Evolutionary conservation across 2,329 filamentous ascomycete species (phyloP), one percentile per base, ranked within the genome.

Genomic region (Fusarium sp.): DNA sequence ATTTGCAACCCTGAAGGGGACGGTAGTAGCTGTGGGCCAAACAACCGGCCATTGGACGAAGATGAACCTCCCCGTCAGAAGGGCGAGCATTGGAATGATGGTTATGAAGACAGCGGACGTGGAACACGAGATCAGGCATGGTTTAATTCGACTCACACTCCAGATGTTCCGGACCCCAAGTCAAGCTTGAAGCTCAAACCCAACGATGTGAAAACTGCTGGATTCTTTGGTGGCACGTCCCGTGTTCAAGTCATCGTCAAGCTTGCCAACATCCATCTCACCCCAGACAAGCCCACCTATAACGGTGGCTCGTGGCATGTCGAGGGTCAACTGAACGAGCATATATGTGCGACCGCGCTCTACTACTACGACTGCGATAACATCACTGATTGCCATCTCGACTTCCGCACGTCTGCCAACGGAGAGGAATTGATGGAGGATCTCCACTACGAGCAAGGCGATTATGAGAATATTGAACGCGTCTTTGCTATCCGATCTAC

Each of bases 341-440:
- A 83, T 61, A 88, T 91, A 34, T 82, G 81, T 62, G 86, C 86
- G 0, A 87, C 86, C 0, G 84, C 87, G 0, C 75, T 90, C 15
- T 88, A 87, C 73, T 87, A 88, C 71, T 85, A 85, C 64, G 83
- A 88, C 57, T 76, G 72, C 41, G 80, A 86, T 0, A 91, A 91
- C 70, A 82, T 89, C 46, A 83, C 82, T 0, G 77, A 82, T 2
- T 80, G 78, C 42, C 68, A 66, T 5, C 77, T 90, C 6, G 73
- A 75, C 4, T 87, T 89, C 69, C 81, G 76, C 8, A 82, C 81
- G 13, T 56, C 67, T 1, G 68, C 78, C 12, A 68, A 79, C 26
- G 25, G 43, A n/a, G 67, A 77, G 40, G 64, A 75, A 0, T 43
- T 77, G 4, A 24, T 22, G 2, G 36, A 55, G 32, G 38, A 67